These are phyloP conservation scores for Thozetella sp. DNA, from an alignment of 495 filamentous ascomycete genomes.

Conservation along the genomic window DNA sequence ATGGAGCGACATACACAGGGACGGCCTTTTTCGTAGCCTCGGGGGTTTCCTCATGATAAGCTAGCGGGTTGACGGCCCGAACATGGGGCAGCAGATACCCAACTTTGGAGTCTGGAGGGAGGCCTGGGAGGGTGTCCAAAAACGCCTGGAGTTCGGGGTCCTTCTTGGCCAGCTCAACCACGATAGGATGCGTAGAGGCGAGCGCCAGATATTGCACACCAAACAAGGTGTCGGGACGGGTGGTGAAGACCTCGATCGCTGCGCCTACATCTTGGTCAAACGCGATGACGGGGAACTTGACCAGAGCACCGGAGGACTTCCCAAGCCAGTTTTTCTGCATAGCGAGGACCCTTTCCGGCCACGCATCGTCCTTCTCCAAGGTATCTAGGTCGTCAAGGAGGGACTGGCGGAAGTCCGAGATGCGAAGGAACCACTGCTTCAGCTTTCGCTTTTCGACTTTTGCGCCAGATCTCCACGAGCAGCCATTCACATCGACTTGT, in stretches of 20 bases:
- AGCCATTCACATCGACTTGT: conserved; percentile 82
- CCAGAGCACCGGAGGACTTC: conserved; percentile 69
- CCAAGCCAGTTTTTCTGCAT: conserved; percentile 94
- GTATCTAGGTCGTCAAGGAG: conserved; percentile 72
- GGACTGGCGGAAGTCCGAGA: conserved; percentile 75
- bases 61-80: conserved; percentile 66
- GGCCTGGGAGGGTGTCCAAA: conserved; percentile 59
- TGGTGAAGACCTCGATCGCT: conserved; percentile 78
- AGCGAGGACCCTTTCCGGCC: conserved; percentile 79
- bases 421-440: conserved; percentile 90
- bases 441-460: conserved; percentile 78
- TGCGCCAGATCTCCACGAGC: conserved; percentile 86
- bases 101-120: conserved; percentile 72
- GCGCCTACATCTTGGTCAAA: conserved; percentile 30
- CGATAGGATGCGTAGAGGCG: conserved; percentile 73
- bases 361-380: conserved; percentile 60
- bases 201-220: conserved; percentile 85
- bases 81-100: conserved; percentile 68
- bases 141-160: conserved; percentile 67
- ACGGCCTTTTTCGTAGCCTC: conserved; percentile 53
- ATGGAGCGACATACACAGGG: conserved; percentile 80
- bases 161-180: conserved; percentile 56
- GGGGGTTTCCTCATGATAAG: conserved; percentile 51
- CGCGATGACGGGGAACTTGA: conserved; percentile 65
- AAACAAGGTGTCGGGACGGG: conserved; percentile 79